A percentile compares a stretch with the other conserved stretches of the same genome.
These are phyloP conservation scores for Piper betle DNA, from an alignment of 164 flowering plant genomes.

Conservation along the genomic window DNA sequence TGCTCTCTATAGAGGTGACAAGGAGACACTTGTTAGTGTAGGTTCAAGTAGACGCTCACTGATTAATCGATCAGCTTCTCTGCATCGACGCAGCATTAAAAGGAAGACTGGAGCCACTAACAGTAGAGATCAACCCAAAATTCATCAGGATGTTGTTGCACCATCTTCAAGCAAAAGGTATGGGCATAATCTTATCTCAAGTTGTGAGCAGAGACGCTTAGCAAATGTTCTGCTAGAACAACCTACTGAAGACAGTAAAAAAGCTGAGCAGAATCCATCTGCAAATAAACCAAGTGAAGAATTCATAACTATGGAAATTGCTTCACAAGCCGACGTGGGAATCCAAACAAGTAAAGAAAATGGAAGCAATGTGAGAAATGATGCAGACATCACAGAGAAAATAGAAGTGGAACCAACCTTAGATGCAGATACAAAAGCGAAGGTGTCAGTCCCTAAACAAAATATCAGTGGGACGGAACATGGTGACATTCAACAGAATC, in stretches of 20 bases:
- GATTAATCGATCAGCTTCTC: not conserved
- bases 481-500: too few relatives aligned
- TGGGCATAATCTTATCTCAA: not conserved
- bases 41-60: not conserved
- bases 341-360: too few relatives aligned
- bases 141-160: not conserved
- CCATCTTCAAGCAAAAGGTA: not conserved
- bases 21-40: not conserved
- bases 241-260: not conserved
- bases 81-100: not conserved
- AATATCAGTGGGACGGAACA: too few relatives aligned
- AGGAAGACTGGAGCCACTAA: not conserved
- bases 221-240: not conserved
- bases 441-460: too few relatives aligned
- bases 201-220: not conserved
- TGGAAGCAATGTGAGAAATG: not conserved
- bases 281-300: not conserved
- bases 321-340: not conserved
- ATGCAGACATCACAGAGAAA: not conserved
- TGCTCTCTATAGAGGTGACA: not conserved
- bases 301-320: too few relatives aligned
- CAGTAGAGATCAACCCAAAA: not conserved
- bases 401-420: not conserved
- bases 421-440: too few relatives aligned
- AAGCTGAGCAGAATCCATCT: not conserved